Conservation (phyloP, 495 filamentous ascomycete genomes). For the Annulohypoxylon maeteangense region DNA sequence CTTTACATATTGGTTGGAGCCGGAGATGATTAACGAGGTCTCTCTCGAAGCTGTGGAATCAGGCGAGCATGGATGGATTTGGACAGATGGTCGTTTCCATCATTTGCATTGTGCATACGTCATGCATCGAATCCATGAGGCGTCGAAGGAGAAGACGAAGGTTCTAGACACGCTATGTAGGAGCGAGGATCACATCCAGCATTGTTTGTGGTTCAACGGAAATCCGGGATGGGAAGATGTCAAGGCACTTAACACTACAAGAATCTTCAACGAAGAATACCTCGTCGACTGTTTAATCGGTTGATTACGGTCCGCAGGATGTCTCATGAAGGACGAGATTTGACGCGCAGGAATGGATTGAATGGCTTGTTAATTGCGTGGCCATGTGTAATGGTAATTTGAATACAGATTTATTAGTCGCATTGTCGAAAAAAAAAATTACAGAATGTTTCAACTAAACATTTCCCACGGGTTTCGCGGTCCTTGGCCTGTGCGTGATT, state of each 20-base stretch:
- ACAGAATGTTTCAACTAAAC: not conserved
- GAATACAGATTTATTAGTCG: not conserved
- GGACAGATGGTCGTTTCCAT: not conserved
- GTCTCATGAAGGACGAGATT: no score
- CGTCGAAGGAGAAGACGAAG: not conserved
- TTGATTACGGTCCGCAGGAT: not conserved
- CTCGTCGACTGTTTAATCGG: not conserved
- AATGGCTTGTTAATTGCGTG: no score
- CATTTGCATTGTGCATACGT: not conserved
- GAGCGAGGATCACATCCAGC: not conserved
- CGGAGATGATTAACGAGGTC: not conserved
- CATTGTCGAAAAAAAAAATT: not conserved
- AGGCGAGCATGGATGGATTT: not conserved
- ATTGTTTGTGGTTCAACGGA: not conserved
- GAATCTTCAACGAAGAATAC: not conserved
- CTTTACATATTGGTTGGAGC: not conserved
- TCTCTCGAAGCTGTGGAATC: not conserved
- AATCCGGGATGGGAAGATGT: not conserved
- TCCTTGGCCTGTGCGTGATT: no score
- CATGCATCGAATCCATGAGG: not conserved
- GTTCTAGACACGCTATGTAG: not conserved
- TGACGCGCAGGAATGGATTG: no score
- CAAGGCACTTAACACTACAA: not conserved
- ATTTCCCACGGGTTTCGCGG: not conserved
- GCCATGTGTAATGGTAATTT: no score